Conservation (phyloP, 768 basidiomycete species). For the Termitomyces sp. region DNA sequence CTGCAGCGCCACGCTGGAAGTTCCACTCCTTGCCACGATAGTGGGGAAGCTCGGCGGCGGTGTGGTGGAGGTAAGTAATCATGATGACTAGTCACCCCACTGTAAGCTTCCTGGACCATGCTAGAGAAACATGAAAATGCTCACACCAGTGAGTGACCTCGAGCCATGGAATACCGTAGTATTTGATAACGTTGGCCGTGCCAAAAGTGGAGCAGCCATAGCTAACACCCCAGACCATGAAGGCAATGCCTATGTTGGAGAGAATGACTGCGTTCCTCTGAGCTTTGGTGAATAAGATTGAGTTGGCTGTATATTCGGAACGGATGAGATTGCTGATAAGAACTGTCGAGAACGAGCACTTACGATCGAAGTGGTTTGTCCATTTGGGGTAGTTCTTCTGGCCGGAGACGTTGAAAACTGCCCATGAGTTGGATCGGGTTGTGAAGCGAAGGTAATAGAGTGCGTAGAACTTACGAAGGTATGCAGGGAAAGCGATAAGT, state of each 20-base stretch:
- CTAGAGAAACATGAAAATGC: slow-evolving; percentile 8
- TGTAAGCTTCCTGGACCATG: not conserved
- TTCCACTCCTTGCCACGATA: slow-evolving; percentile 56
- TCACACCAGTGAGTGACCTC: slow-evolving; percentile 51
- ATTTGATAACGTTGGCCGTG: slow-evolving; percentile 37
- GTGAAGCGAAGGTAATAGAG: not conserved
- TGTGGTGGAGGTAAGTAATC: slow-evolving; percentile 65
- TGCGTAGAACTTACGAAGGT: not conserved
- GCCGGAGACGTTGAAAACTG: not conserved
- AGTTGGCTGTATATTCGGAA: slow-evolving; percentile 40
- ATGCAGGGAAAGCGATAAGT: not conserved
- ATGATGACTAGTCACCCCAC: slow-evolving; percentile 36
- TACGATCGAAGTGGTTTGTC: slow-evolving; percentile 28
- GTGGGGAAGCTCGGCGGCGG: slow-evolving; percentile 52
- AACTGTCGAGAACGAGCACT: too few relatives aligned
- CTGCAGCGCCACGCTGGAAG: slow-evolving; percentile 57
- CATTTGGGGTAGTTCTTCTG: not conserved
- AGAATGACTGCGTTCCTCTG: slow-evolving; percentile 51
- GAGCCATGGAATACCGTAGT: slow-evolving; percentile 53
- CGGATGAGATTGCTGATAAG: not conserved
- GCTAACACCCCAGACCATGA: slow-evolving; percentile 39
- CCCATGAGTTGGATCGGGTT: not conserved
- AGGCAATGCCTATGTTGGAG: slow-evolving; percentile 51
- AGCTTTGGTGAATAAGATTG: slow-evolving; percentile 49
- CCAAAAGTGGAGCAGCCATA: slow-evolving; percentile 35